Evolutionary conservation across 257 asterid genomes (phyloP).

Genomic region (Paulownia fortunei): DNA sequence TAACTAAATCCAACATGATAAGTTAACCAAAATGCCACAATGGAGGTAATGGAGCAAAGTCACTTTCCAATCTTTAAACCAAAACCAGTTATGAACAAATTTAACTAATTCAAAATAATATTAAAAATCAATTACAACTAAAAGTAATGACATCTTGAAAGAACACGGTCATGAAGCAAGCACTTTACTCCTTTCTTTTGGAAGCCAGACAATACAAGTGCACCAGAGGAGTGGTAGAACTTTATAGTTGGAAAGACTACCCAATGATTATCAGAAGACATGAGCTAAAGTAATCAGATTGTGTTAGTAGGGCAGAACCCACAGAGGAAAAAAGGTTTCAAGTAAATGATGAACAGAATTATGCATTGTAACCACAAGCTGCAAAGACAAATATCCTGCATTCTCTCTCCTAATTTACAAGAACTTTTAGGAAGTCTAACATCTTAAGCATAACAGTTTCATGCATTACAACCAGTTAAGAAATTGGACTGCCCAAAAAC

Average conservation of each 20-base stretch:
- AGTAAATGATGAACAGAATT: background rate
- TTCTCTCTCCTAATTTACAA: background rate
- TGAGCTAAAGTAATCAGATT: too few species aligned
- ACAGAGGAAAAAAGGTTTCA: background rate
- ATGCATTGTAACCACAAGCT: background rate
- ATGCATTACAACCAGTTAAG: background rate
- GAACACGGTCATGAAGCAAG: background rate
- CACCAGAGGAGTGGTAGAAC: background rate
- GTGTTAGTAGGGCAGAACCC: too few species aligned
- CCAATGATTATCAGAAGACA: background rate
- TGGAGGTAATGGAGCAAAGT: background rate
- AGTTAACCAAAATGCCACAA: background rate
- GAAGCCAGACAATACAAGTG: background rate
- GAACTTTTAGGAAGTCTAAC: background rate
- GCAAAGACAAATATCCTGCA: background rate
- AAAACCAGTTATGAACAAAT: background rate
- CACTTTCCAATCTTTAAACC: background rate
- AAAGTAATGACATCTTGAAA: conserved; percentile 9
- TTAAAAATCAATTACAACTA: background rate
- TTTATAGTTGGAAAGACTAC: background rate
- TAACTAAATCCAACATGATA: background rate
- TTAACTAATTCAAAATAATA: background rate
- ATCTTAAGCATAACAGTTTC: background rate
- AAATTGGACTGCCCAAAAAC: background rate
- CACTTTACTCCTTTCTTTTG: background rate